These are phyloP conservation scores for Stephania cephalantha DNA, from an alignment of 164 flowering plant species.

Conservation along the genomic window DNA sequence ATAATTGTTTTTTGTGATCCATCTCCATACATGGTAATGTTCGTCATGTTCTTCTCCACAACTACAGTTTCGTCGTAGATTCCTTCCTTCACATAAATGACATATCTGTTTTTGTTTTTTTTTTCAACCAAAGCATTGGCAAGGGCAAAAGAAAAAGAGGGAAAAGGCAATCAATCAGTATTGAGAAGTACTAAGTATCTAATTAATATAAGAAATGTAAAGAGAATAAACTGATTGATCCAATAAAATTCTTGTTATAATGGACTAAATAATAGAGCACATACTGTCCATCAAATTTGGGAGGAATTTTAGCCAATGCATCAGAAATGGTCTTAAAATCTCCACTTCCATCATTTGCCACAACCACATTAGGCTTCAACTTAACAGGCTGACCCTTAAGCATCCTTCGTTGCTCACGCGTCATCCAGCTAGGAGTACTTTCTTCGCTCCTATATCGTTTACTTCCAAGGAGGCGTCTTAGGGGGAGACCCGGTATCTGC, in stretches of 20 bases:
- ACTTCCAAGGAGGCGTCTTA: slow-evolving; percentile 18
- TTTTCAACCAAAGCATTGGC: background rate
- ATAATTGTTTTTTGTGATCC: slow-evolving; percentile 68
- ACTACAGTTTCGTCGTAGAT: slow-evolving; percentile 55
- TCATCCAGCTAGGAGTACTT: slow-evolving; percentile 47
- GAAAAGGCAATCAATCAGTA: background rate
- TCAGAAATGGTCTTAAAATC: slow-evolving; percentile 47
- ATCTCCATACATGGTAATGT: slow-evolving; percentile 72
- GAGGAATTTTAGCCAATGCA: slow-evolving; percentile 59
- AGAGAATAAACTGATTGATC: no score
- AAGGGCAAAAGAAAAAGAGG: background rate
- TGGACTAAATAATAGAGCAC: slow-evolving; percentile 1
- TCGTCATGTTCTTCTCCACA: slow-evolving; percentile 49
- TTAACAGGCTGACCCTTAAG: slow-evolving; percentile 20
- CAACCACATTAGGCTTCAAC: slow-evolving; percentile 46
- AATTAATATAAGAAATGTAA: background rate
- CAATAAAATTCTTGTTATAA: no score
- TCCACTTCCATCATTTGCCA: slow-evolving; percentile 86
- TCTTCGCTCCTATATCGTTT: slow-evolving; percentile 6
- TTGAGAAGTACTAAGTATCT: background rate
- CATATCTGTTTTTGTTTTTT: slow-evolving; percentile 31
- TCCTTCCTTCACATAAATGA: slow-evolving; percentile 61
- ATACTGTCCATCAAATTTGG: slow-evolving; percentile 45
- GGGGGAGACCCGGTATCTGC: slow-evolving; percentile 11
- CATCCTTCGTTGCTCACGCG: slow-evolving; percentile 36